Evolutionary conservation across 2,329 filamentous ascomycete genomes (phyloP).

Genomic region (Hirsutella rhossiliensis): DNA sequence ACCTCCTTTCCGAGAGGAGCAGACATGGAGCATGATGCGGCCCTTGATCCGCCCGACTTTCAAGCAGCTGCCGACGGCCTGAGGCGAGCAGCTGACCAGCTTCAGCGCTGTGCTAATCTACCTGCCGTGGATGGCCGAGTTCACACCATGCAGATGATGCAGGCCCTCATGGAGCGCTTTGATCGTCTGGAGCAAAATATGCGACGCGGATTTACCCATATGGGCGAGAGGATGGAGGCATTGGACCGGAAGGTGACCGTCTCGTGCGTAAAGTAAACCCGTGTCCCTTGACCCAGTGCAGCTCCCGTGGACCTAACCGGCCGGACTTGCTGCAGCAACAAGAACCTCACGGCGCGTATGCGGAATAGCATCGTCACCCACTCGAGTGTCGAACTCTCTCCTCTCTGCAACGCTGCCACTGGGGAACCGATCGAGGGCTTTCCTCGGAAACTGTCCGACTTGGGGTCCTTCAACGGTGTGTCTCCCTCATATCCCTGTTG

Average conservation of each 20-base stretch:
- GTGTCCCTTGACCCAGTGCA: not conserved
- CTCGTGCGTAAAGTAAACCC: not conserved
- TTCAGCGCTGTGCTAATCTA: not conserved
- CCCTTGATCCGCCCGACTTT: not conserved
- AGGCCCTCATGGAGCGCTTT: not conserved
- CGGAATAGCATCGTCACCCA: not conserved
- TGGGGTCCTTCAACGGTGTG: not conserved
- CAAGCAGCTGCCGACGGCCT: not conserved
- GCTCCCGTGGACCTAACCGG: no score
- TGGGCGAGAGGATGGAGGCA: not conserved
- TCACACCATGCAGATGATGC: not conserved
- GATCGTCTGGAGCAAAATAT: not conserved
- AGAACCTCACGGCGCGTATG: no score
- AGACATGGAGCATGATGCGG: not conserved
- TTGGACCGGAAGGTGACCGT: not conserved
- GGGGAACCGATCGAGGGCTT: not conserved
- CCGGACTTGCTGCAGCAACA: not conserved
- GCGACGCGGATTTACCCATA: not conserved
- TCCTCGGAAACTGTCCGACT: not conserved
- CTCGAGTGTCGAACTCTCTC: not conserved
- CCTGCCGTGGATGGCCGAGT: not conserved
- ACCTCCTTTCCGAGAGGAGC: not conserved
- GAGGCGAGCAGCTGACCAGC: conserved; percentile 2
- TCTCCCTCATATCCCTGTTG: not conserved
- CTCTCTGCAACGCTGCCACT: not conserved